Percentiles rank a stretch among this genome's conserved stretches.
Evolutionary conservation across 1,139 yeast genomes (phyloP).

Genomic region (Lizanozyma gosingica): DNA sequence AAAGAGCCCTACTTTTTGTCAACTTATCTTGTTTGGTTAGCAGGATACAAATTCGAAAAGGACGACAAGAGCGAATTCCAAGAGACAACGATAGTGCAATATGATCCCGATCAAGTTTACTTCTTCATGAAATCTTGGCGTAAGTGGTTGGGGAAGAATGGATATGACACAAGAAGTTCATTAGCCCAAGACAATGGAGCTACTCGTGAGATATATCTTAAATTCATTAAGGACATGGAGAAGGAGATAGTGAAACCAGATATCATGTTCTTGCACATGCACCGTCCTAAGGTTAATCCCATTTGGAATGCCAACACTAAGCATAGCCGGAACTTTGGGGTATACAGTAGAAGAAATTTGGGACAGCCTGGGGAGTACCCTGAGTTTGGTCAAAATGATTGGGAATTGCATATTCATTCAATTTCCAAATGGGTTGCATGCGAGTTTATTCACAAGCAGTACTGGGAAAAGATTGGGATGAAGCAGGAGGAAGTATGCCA

Average conservation of each 20-base stretch:
- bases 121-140: constrained; percentile 20
- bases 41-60: constrained; percentile 14
- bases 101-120: constrained; percentile 20
- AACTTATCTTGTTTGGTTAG: constrained; percentile 15
- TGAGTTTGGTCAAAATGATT: constrained; percentile 15
- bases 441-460: constrained; percentile 18
- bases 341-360: constrained; percentile 16
- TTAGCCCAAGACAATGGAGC: constrained; percentile 22
- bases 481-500: constrained; percentile 18
- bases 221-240: constrained; percentile 15
- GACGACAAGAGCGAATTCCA: constrained; percentile 13
- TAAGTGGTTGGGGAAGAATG: constrained; percentile 14
- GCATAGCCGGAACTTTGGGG: constrained; percentile 8
- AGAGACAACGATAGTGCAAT: constrained; percentile 26
- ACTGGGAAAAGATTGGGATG: constrained; percentile 15
- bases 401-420: constrained; percentile 29
- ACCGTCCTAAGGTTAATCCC: constrained; percentile 34
- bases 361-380: constrained; percentile 12
- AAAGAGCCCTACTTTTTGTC: constrained; percentile 26
- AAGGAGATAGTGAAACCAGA: constrained; percentile 13
- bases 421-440: constrained; percentile 30
- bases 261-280: constrained; percentile 31
- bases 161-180: constrained; percentile 21
- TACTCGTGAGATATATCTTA: constrained; percentile 9
- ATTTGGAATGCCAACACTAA: constrained; percentile 15